phyloP scores from a whole-genome alignment of 148 eudicot species.

The Persicaria maculosa region DNA sequence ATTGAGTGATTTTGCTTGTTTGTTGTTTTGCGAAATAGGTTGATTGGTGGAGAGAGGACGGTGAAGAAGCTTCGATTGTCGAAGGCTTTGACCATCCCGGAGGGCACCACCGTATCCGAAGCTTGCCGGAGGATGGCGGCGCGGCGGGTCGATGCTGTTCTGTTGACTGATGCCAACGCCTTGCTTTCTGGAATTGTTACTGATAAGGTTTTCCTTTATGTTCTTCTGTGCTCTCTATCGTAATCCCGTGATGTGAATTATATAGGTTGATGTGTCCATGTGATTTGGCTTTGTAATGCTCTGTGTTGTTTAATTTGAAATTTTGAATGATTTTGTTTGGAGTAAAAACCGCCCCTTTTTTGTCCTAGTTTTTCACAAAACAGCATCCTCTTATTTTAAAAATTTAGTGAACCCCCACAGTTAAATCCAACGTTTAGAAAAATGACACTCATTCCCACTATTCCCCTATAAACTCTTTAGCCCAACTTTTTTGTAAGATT shows the following conservation, averaged over 20 bases:
- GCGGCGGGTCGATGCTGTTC: slow-evolving; percentile 56
- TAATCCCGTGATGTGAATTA: too few species aligned
- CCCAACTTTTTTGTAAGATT: too few species aligned
- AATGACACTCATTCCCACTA: too few species aligned
- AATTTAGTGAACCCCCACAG: too few species aligned
- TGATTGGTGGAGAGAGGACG: slow-evolving; percentile 80
- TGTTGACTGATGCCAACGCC: slow-evolving; percentile 61
- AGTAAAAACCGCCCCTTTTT: too few species aligned
- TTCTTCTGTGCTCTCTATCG: too few species aligned
- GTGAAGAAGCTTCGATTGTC: slow-evolving; percentile 93
- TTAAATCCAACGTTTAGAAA: too few species aligned
- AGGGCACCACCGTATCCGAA: slow-evolving; percentile 81
- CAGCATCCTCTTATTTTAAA: too few species aligned
- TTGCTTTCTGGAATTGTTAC: slow-evolving; percentile 68
- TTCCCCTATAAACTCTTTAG: too few species aligned
- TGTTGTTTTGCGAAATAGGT: slow-evolving; percentile 17
- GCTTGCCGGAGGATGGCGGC: slow-evolving; percentile 87
- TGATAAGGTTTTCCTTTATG: slow-evolving; percentile 23
- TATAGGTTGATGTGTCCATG: too few species aligned
- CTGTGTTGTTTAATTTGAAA: not conserved
- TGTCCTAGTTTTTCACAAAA: too few species aligned
- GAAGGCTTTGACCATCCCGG: slow-evolving; percentile 93
- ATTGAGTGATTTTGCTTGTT: not conserved
- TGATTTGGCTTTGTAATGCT: not conserved
- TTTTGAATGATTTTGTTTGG: not conserved